These are phyloP conservation scores for Chlamydomonas applanata DNA, from an alignment of 139 green algal species.

Conservation along the genomic window DNA sequence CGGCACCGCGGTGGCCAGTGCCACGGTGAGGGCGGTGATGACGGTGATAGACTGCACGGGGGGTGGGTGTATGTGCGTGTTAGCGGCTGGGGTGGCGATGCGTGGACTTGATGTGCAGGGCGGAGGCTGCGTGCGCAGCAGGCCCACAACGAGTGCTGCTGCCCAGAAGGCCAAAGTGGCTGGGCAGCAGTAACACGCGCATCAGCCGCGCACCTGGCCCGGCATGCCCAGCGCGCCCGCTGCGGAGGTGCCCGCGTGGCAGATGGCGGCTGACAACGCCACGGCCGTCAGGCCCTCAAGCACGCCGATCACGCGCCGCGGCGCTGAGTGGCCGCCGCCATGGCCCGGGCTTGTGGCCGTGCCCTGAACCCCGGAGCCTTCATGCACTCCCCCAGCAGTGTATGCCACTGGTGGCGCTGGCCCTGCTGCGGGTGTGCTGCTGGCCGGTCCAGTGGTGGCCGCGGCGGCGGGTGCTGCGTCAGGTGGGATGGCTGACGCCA, in stretches of 20 bases:
- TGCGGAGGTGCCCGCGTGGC: slow-evolving; percentile 37
- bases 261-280: slow-evolving; percentile 48
- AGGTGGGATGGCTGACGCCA: slow-evolving; percentile 59
- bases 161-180: too few relatives aligned
- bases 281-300: slow-evolving; percentile 48
- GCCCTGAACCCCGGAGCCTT: neutral
- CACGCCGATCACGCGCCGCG: slow-evolving; percentile 18
- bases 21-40: slow-evolving; percentile 72
- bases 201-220: neutral
- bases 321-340: too few relatives aligned
- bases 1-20: slow-evolving; percentile 63
- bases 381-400: neutral
- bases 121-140: too few relatives aligned
- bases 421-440: slow-evolving; percentile 8
- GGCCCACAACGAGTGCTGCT: too few relatives aligned
- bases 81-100: too few relatives aligned
- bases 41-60: slow-evolving; percentile 53
- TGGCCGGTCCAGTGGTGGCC: neutral
- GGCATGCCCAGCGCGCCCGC: slow-evolving; percentile 13
- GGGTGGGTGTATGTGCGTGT: neutral
- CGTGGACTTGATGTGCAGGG: too few relatives aligned
- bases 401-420: neutral
- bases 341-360: too few relatives aligned
- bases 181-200: neutral
- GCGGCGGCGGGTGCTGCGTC: too few relatives aligned